These are phyloP conservation scores for Aspergillus fischeri DNA, from an alignment of 2,329 filamentous ascomycete species.

Conservation along the genomic window DNA sequence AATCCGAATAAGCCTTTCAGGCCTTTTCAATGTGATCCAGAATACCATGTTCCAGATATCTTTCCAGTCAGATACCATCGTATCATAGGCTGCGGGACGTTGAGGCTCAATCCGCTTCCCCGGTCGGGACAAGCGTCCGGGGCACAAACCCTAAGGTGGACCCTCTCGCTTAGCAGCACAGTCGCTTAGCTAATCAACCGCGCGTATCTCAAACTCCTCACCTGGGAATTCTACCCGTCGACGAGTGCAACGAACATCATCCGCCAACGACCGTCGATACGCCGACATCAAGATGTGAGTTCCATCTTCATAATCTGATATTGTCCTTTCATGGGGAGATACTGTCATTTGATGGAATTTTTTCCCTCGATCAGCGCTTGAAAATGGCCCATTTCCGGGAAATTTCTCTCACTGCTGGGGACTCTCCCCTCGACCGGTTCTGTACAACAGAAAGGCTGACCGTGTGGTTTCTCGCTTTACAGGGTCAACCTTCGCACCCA, in stretches of 20 bases:
- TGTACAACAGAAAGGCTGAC: conserved; percentile 29
- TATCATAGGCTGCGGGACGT: neutral
- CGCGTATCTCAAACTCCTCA: conserved; percentile 38
- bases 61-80: neutral
- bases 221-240: conserved; percentile 34
- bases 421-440: conserved; percentile 10
- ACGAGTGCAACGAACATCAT: conserved; percentile 42
- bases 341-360: conserved; percentile 16
- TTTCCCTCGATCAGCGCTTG: conserved; percentile 6
- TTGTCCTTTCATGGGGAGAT: conserved; percentile 14
- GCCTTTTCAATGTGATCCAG: neutral
- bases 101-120: conserved; percentile 7
- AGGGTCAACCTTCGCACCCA: conserved; percentile 99
- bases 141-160: conserved; percentile 37
- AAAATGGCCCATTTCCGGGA: conserved; percentile 6
- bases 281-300: conserved; percentile 46
- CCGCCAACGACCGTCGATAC: conserved; percentile 45
- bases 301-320: conserved; percentile 24
- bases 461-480: conserved; percentile 30
- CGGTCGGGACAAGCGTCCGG: conserved; percentile 19
- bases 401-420: neutral
- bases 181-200: conserved; percentile 39
- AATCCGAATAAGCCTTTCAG: neutral
- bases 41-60: neutral
- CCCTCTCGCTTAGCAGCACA: conserved; percentile 37